These are phyloP conservation scores for Lentinula sp. DNA, from an alignment of 768 basidiomycete genomes.

Conservation along the genomic window DNA sequence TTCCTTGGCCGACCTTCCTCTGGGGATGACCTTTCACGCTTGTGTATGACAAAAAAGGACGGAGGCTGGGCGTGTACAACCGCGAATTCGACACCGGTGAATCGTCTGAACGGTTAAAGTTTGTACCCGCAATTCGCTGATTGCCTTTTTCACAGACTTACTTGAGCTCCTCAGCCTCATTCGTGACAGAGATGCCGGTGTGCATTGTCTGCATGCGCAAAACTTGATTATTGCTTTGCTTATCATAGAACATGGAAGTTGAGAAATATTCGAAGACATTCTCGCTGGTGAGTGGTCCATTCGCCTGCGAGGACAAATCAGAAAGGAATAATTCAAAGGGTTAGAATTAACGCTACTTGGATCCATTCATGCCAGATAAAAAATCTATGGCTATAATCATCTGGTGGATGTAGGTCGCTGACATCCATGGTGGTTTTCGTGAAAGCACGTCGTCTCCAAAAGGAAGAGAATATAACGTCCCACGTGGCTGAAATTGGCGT, in stretches of 20 bases:
- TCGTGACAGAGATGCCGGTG: constrained; percentile 65
- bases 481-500: not conserved
- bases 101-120: constrained; percentile 46
- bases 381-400: constrained; percentile 77
- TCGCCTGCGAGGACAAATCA: constrained; percentile 40
- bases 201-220: constrained; percentile 92
- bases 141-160: constrained; percentile 25
- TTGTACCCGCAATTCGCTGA: not conserved
- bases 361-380: constrained; percentile 94
- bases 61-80: constrained; percentile 78
- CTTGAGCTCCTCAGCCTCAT: constrained; percentile 87
- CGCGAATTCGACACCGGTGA: constrained; percentile 84
- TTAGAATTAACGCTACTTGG: constrained; percentile 38
- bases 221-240: constrained; percentile 88
- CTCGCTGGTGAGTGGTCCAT: constrained; percentile 68
- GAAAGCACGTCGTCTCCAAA: not conserved
- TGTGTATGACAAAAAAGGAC: constrained; percentile 83
- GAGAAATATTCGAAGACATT: constrained; percentile 90
- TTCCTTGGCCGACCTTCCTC: constrained; percentile 60
- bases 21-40: constrained; percentile 77
- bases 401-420: constrained; percentile 68
- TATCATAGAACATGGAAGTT: constrained; percentile 90
- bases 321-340: not conserved
- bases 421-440: constrained; percentile 32
- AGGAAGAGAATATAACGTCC: constrained; percentile 4